A percentile compares a stretch with the other conserved stretches of the same genome.
phyloP scores from a whole-genome alignment of 805 yeast genomes.

The Wickerhamiella spandovensis region DNA sequence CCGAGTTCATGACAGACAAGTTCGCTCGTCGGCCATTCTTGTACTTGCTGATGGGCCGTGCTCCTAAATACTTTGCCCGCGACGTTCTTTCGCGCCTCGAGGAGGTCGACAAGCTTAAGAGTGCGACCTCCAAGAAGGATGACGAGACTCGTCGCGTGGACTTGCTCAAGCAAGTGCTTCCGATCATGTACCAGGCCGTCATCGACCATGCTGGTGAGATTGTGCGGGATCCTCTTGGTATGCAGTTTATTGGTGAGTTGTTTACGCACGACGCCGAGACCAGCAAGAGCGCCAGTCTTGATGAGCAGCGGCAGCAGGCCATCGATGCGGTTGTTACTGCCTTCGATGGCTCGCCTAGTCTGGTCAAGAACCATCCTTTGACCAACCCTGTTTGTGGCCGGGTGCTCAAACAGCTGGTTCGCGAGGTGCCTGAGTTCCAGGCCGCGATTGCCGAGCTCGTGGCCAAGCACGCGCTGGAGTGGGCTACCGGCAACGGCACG shows the following conservation, averaged over 20 bases:
- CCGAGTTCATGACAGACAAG: constrained; percentile 50
- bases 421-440: constrained; percentile 33
- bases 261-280: constrained; percentile 37
- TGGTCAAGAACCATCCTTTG: constrained; percentile 46
- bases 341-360: constrained; percentile 37
- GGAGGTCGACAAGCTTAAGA: constrained; percentile 46
- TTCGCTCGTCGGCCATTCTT: constrained; percentile 81
- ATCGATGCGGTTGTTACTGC: constrained; percentile 41
- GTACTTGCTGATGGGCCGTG: constrained; percentile 64
- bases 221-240: constrained; percentile 43
- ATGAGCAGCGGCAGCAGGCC: constrained; percentile 29
- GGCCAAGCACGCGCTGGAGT: constrained; percentile 39
- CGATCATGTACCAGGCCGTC: constrained; percentile 46
- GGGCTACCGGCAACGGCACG: constrained; percentile 64
- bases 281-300: constrained; percentile 23
- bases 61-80: constrained; percentile 74
- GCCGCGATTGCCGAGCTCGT: constrained; percentile 38
- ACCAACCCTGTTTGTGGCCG: constrained; percentile 15
- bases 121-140: constrained; percentile 73
- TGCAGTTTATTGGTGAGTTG: constrained; percentile 72
- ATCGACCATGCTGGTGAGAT: constrained; percentile 37
- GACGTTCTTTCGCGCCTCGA: constrained; percentile 41
- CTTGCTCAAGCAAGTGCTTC: constrained; percentile 49
- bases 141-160: constrained; percentile 63
- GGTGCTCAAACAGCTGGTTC: constrained; percentile 13